Evolutionary conservation across 2,329 filamentous ascomycete species (phyloP).

Genomic region (Pseudocercospora musae): DNA sequence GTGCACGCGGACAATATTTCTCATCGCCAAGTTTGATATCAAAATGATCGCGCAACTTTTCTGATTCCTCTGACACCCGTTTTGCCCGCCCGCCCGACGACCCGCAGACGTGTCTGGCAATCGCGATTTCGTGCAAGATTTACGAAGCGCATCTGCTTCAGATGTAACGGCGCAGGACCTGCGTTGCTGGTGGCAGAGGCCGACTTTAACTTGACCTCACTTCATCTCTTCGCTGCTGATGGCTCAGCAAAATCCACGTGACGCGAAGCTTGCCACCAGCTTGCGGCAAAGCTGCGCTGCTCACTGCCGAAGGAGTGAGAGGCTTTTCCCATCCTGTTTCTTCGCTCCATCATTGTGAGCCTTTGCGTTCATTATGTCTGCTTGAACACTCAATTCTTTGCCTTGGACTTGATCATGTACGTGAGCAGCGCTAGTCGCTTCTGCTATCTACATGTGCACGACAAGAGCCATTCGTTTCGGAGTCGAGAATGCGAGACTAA

Average conservation of each 20-base stretch:
- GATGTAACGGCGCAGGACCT: neutral
- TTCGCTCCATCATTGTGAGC: neutral
- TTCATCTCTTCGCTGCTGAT: neutral
- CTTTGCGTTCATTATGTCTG: neutral
- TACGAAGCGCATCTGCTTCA: neutral
- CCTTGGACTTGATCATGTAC: neutral
- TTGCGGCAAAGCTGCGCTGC: neutral
- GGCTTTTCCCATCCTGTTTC: neutral
- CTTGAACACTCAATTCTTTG: neutral
- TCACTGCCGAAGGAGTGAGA: neutral
- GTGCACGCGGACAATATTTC: neutral
- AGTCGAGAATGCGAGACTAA: neutral
- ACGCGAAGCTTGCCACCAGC: neutral
- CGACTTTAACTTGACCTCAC: neutral
- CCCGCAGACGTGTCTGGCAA: neutral
- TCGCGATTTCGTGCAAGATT: neutral
- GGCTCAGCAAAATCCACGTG: neutral
- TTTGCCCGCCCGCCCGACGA: neutral
- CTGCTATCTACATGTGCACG: neutral
- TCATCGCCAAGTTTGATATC: neutral
- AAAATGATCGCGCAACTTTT: conserved; percentile 2
- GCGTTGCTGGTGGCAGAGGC: neutral
- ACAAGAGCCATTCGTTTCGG: neutral
- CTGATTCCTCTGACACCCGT: neutral
- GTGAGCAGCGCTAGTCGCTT: neutral